Evolutionary conservation across 176 grass and related monocot genomes (phyloP).

Genomic region (Rhynchospora pubera): DNA sequence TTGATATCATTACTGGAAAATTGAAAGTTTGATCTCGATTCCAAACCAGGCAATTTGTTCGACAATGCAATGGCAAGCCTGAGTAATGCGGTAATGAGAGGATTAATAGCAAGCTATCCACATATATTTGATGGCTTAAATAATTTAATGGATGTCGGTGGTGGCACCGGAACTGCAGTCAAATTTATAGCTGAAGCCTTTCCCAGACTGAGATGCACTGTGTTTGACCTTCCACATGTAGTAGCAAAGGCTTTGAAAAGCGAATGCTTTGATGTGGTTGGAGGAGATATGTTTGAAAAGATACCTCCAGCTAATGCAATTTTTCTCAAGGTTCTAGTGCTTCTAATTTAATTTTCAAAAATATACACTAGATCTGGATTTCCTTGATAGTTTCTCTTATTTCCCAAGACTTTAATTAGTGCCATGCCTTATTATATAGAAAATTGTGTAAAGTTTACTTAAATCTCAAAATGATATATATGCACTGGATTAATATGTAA

Average conservation of each 20-base stretch:
- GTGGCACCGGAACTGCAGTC: constrained; percentile 21
- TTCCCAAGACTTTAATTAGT: no score
- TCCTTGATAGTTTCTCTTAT: no score
- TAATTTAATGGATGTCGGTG: constrained; percentile 39
- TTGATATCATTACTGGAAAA: neutral
- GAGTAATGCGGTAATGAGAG: neutral
- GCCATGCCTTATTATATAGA: no score
- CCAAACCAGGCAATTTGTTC: neutral
- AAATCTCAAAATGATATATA: no score
- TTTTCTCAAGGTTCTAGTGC: constrained; percentile 30
- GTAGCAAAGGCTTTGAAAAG: neutral
- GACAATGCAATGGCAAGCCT: constrained; percentile 12
- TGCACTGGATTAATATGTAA: neutral
- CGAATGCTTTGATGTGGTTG: constrained; percentile 18
- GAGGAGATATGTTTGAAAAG: constrained; percentile 32
- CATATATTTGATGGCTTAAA: constrained; percentile 26
- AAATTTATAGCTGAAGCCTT: constrained; percentile 32
- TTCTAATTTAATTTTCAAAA: no score
- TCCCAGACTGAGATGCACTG: constrained; percentile 31
- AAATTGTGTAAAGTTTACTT: no score
- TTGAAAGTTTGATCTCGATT: neutral
- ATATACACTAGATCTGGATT: no score
- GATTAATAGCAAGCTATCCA: neutral
- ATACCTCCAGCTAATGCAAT: constrained; percentile 30
- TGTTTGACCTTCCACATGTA: constrained; percentile 42